Base-by-base conservation (phyloP, 805 yeast species). In the Starmerella riodocensis region DNA sequence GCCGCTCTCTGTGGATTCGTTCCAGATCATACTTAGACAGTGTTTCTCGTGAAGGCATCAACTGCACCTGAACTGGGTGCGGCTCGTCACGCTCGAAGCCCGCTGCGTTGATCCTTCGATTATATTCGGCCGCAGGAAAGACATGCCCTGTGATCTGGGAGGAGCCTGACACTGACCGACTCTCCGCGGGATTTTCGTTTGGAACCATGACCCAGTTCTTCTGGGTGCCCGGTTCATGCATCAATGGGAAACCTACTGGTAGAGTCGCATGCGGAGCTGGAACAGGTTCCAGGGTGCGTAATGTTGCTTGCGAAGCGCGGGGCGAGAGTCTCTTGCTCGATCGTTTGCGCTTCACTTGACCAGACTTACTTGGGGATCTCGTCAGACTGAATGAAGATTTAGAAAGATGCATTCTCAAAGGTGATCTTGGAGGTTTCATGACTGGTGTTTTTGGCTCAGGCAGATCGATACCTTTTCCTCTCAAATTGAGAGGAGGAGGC, bases 41-140 rank as follows among this genome's bases (percentile, higher is more conserved):
- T 3, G 41, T 36, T 4, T 40, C 35, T 16, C 32, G 32, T 6
- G 29, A 21, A 14, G 39, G 39, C 17, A 37, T 22, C 29, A 32
- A 14, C 32, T 34, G 31, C 6, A 35, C 34, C n/a, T 35, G 36
- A 6, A 41, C 35, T 5, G 53, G 49, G 21, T 37, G 37, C 12
- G 55, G 54, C 41, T 52, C 55, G 29, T 52, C 54, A 5, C 42
- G 37, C 22, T 47, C 43, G 34, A 52, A 52, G 12, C 56, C 56
- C 1, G 53, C 52, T 8, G 50, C 48, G 34, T 50, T 51, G 34
- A 52, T 42, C 21, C 46, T 47, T 4, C 49, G 46, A 32, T 52
- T 52, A 36, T 51, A 52, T 36, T 52, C 54, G 1, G 56, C 40
- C 2, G 53, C 54, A 1, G 52, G 52, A 35, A 52, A 52, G 1